A percentile compares a stretch with the other conserved stretches of the same genome.
phyloP scores from a whole-genome alignment of 805 yeast species.

The Brettanomyces sp. region DNA sequence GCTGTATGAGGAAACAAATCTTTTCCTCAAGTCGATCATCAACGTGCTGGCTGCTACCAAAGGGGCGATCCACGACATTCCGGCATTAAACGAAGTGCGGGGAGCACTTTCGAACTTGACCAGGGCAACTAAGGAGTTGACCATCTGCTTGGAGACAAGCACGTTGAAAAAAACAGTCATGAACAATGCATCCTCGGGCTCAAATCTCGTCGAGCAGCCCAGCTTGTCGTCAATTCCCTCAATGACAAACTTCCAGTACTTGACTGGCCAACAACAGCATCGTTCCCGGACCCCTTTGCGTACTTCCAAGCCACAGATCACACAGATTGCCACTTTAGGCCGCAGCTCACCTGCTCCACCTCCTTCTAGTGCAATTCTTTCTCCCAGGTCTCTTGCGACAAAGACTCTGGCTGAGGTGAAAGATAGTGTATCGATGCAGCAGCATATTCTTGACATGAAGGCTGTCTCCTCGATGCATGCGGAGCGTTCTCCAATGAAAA shows the following conservation, averaged over 20 bases:
- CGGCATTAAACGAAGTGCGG: conserved; percentile 69
- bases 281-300: neutral
- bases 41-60: conserved; percentile 79
- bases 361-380: neutral
- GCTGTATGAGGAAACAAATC: conserved; percentile 81
- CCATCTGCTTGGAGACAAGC: conserved; percentile 70
- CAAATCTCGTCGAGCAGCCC: conserved; percentile 22
- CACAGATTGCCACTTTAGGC: neutral
- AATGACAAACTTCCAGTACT: conserved; percentile 19
- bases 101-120: conserved; percentile 76
- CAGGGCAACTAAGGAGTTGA: conserved; percentile 83
- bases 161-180: conserved; percentile 29
- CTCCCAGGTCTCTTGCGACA: neutral
- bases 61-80: conserved; percentile 70
- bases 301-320: neutral
- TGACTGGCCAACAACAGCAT: neutral
- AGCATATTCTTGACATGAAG: conserved; percentile 17
- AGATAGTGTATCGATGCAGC: conserved; percentile 12
- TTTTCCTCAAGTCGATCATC: conserved; percentile 74
- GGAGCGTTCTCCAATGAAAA: conserved; percentile 7
- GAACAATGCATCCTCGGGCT: conserved; percentile 12
- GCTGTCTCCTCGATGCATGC: conserved; percentile 1
- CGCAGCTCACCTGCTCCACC: neutral
- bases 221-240: conserved; percentile 29
- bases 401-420: conserved; percentile 2